Conservation (phyloP, 2,329 filamentous ascomycete species). For the Pyrenophora graminea region DNA sequence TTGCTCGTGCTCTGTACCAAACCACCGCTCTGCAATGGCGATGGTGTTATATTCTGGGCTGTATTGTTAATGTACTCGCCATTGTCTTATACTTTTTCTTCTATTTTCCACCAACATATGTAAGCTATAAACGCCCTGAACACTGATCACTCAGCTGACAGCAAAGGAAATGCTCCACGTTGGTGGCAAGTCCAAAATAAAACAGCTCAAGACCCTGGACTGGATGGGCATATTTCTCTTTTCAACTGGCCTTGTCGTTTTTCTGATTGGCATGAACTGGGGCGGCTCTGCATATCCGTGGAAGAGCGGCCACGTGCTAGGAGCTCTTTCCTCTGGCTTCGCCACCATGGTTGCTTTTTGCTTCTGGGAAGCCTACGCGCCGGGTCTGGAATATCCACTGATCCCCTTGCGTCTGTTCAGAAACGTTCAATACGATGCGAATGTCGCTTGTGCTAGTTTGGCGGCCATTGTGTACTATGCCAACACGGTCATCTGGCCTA, state of each 20-base stretch:
- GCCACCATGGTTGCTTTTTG: slow-evolving; percentile 39
- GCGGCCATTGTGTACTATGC: slow-evolving; percentile 44
- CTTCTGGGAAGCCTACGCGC: slow-evolving; percentile 34
- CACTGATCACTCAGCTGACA: background rate
- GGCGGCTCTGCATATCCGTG: slow-evolving; percentile 45
- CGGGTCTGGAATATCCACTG: slow-evolving; percentile 40
- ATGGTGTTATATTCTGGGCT: slow-evolving; percentile 38
- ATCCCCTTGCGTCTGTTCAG: slow-evolving; percentile 46
- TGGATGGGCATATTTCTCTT: slow-evolving; percentile 55
- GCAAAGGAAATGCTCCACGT: slow-evolving; percentile 42
- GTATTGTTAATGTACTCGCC: slow-evolving; percentile 37
- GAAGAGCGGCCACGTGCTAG: slow-evolving; percentile 42
- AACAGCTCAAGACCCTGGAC: slow-evolving; percentile 49
- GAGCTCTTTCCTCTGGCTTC: slow-evolving; percentile 41
- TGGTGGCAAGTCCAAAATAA: slow-evolving; percentile 42
- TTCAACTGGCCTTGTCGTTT: slow-evolving; percentile 51
- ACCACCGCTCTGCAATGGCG: slow-evolving; percentile 39
- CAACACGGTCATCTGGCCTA: slow-evolving; percentile 40
- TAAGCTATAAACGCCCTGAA: slow-evolving; percentile 10
- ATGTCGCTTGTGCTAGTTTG: slow-evolving; percentile 39
- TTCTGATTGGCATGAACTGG: slow-evolving; percentile 55
- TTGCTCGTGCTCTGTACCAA: slow-evolving; percentile 36
- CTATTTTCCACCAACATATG: slow-evolving; percentile 43
- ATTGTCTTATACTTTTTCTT: slow-evolving; percentile 42
- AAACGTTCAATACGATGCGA: slow-evolving; percentile 40